Evolutionary conservation across 2,329 filamentous ascomycete species (phyloP).

Genomic region (Capronia coronata): DNA sequence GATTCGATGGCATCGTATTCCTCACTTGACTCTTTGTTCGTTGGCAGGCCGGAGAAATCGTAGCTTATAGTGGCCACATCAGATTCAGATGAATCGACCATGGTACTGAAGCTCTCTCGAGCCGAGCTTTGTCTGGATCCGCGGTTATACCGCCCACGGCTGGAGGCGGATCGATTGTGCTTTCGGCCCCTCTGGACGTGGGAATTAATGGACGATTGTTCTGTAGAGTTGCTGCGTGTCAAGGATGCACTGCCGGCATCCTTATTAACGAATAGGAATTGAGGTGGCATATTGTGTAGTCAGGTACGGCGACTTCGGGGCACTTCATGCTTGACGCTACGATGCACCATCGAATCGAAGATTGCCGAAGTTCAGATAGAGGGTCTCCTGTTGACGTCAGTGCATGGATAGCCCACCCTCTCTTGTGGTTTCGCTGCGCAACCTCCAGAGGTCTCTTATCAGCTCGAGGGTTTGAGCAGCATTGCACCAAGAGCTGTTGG

Average conservation of each 20-base stretch:
- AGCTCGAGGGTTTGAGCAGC: too few species aligned
- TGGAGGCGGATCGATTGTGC: slow-evolving; percentile 16
- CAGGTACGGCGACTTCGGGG: slow-evolving; percentile 4
- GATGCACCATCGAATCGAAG: slow-evolving; percentile 5
- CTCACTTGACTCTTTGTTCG: neutral
- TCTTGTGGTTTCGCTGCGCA: too few species aligned
- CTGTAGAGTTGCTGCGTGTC: slow-evolving; percentile 21
- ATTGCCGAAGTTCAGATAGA: slow-evolving; percentile 1
- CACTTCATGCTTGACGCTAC: slow-evolving; percentile 14
- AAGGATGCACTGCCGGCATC: slow-evolving; percentile 20
- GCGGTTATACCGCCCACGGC: slow-evolving; percentile 9
- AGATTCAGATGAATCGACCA: slow-evolving; percentile 1
- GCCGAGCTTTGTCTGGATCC: slow-evolving; percentile 5
- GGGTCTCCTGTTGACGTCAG: too few species aligned
- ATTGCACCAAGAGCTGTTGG: too few species aligned
- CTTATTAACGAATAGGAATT: slow-evolving; percentile 27
- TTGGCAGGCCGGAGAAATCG: neutral
- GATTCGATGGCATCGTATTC: neutral
- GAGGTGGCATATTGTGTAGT: slow-evolving; percentile 17
- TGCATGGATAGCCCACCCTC: too few species aligned
- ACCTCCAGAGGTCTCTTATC: too few species aligned
- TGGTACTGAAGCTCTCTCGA: neutral
- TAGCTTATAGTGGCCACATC: neutral
- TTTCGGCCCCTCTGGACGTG: slow-evolving; percentile 23
- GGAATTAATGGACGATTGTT: slow-evolving; percentile 25